Percentiles rank a stretch among this genome's conserved stretches.
phyloP scores from a whole-genome alignment of 345 rosid species.

The Ricinus communis region DNA sequence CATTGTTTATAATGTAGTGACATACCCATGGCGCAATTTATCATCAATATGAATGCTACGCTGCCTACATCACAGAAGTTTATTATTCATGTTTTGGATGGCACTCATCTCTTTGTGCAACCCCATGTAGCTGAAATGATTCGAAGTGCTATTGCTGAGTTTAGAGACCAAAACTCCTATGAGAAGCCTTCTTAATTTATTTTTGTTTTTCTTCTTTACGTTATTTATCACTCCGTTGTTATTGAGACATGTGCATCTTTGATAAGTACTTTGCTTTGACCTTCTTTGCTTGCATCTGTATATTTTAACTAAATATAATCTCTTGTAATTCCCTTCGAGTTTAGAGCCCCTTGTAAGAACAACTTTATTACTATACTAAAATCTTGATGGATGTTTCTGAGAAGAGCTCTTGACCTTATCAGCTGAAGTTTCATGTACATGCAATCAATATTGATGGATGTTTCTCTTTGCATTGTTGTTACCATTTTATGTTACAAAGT shows the following conservation, averaged over 20 bases:
- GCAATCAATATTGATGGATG: too few species aligned
- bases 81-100: constrained; percentile 69
- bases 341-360: too few species aligned
- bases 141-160: constrained; percentile 67
- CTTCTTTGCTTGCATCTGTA: too few species aligned
- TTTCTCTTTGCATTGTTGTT: too few species aligned
- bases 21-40: constrained; percentile 83
- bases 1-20: constrained; percentile 46
- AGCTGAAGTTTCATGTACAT: background rate
- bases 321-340: too few species aligned
- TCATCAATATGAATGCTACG: constrained; percentile 61
- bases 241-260: too few species aligned
- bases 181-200: constrained; percentile 79
- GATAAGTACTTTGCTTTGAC: too few species aligned
- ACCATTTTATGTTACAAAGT: too few species aligned
- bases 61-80: constrained; percentile 78
- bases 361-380: background rate
- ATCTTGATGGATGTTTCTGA: background rate
- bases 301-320: too few species aligned
- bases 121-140: constrained; percentile 64
- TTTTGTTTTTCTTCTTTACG: too few species aligned
- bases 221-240: too few species aligned
- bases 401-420: background rate
- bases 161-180: constrained; percentile 82
- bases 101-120: constrained; percentile 73